Conservation (phyloP, 768 basidiomycete species). For the Phlebiopsis flavidoalba region DNA sequence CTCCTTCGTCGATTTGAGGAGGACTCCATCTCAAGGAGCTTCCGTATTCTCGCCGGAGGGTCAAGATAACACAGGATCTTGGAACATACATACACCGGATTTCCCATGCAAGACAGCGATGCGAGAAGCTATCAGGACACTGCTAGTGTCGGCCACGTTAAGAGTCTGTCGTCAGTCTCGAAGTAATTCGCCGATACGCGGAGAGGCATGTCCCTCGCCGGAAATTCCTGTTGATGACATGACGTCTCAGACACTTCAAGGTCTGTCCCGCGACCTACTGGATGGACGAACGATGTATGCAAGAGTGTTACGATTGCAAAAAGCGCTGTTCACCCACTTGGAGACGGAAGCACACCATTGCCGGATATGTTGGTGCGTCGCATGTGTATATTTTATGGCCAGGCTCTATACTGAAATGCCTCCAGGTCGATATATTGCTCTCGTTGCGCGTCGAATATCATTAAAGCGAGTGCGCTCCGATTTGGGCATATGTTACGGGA, state of each 20-base stretch:
- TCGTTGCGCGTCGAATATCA: constrained; percentile 93
- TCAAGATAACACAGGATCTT: constrained; percentile 43
- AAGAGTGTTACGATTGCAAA: constrained; percentile 98
- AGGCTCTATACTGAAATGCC: no score
- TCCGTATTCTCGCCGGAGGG: constrained; percentile 51
- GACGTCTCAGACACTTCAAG: constrained; percentile 29
- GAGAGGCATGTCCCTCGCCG: constrained; percentile 55
- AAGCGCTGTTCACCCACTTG: constrained; percentile 89
- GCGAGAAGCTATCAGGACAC: constrained; percentile 78
- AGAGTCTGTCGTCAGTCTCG: constrained; percentile 83
- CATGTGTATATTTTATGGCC: not conserved
- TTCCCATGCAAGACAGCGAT: constrained; percentile 83
- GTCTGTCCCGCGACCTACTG: constrained; percentile 93
- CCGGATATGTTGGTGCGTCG: constrained; percentile 82
- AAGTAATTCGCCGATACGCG: constrained; percentile 88
- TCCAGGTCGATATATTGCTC: constrained; percentile 93
- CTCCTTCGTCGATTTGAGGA: constrained; percentile 63
- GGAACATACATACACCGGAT: constrained; percentile 85
- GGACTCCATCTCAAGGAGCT: constrained; percentile 47
- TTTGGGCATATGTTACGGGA: constrained; percentile 95
- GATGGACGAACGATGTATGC: constrained; percentile 97
- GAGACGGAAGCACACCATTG: constrained; percentile 96
- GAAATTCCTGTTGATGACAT: constrained; percentile 7
- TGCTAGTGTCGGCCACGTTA: constrained; percentile 34
- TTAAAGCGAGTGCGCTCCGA: constrained; percentile 86